Base-by-base conservation (phyloP, 441 rosid species). In the Bocquillonia castaneifolia region DNA sequence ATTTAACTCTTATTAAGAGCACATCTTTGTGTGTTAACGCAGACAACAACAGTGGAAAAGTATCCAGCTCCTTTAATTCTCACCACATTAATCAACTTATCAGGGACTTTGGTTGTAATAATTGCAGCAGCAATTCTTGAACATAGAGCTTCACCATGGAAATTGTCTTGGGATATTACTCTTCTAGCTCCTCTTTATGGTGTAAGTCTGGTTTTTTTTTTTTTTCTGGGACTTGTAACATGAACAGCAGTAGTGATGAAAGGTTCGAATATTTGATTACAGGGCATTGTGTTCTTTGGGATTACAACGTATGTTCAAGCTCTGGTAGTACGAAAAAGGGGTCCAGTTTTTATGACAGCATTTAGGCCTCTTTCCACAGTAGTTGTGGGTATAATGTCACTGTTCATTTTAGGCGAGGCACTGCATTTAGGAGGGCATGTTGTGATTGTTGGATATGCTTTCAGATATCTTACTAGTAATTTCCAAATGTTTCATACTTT, bases 281-380 rank as follows among this genome's bases (percentile, higher is more conserved):
- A 66, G 62, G 70, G 70, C 0, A n/a, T 54, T n/a, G 6, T 66
- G 9, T 1, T 39, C 4, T 54, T 37, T 54, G 70, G 70, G 6
- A 66, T 66, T 26, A 0, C n/a, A 2, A 55, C 34, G 17, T 66
- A 54, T 18, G 4, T 66, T 23, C 59, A 66, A 18, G 23, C 40
- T 26, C 18, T 53, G 28, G 51, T 66, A 39, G 7, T 39, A 5
- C 14, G 34, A 10, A 25, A 2, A 20, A 66, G 13, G 1, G 70
- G 70, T 18, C 62, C 70, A 14, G 62, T 66, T 66, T 54, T 66
- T 15, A n/a, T 54, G 61, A 53, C 61, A 7, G 60, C 61, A 54
- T 66, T 66, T 54, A 37, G 47, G 4, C 70, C 70, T 6, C n/a
- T 66, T 0, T 17, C 17, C 0, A 54, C 70, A 6, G 39, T 66